Evolutionary conservation across 305 asterid genomes (phyloP).

Genomic region (Fraxinus sp.): DNA sequence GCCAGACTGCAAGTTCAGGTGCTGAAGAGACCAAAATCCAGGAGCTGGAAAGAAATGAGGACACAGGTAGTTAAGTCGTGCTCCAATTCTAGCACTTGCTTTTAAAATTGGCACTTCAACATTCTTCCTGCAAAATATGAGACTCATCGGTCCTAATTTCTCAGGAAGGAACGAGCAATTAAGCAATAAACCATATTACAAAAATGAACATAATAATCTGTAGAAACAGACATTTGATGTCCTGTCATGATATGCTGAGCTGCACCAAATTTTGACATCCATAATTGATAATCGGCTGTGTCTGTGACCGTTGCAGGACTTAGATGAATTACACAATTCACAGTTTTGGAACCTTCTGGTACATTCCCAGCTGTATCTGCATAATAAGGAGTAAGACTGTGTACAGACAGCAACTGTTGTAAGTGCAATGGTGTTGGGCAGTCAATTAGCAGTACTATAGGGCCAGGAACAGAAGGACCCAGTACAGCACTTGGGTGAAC

Average conservation of each 20-base stretch:
- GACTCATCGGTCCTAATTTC: constrained; percentile 21
- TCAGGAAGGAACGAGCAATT: constrained; percentile 15
- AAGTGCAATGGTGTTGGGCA: constrained; percentile 79
- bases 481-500: constrained; percentile 83
- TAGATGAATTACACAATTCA: constrained; percentile 78
- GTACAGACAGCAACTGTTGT: constrained; percentile 42
- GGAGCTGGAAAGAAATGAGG: constrained; percentile 92
- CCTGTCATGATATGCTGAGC: constrained; percentile 97
- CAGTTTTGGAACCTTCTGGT: constrained; percentile 52
- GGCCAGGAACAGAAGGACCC: constrained; percentile 88
- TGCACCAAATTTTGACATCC: constrained; percentile 82
- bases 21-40: constrained; percentile 68
- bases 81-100: constrained; percentile 79
- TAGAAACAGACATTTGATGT: constrained; percentile 69
- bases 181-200: background rate
- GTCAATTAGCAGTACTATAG: constrained; percentile 76
- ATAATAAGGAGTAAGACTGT: constrained; percentile 59
- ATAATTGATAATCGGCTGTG: constrained; percentile 55
- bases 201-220: background rate
- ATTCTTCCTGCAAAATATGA: constrained; percentile 59
- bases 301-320: constrained; percentile 57
- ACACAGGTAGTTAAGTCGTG: constrained; percentile 77
- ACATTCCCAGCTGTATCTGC: constrained; percentile 39
- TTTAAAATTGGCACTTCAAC: constrained; percentile 80
- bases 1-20: constrained; percentile 35